Percentiles rank a stretch among this genome's conserved stretches.
phyloP scores from a whole-genome alignment of 345 rosid genomes.

The Dipteronia sinensis region DNA sequence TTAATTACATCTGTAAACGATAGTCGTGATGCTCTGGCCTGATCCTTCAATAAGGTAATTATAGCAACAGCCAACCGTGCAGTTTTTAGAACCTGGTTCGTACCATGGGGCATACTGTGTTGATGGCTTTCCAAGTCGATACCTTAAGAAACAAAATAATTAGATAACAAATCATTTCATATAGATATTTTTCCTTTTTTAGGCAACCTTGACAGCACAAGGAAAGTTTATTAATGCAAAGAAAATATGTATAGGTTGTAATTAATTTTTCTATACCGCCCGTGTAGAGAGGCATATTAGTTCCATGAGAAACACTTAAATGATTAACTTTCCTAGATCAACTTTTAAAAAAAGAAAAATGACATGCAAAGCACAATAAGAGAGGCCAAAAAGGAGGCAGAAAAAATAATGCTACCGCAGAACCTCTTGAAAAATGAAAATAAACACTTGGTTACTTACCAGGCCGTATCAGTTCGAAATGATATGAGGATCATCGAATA shows the following conservation, averaged over 20 bases:
- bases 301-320: too few species aligned
- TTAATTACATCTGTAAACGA: constrained; percentile 59
- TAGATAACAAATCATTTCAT: not conserved
- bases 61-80: constrained; percentile 64
- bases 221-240: not conserved
- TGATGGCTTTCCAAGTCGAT: constrained; percentile 83
- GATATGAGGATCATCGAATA: constrained; percentile 53
- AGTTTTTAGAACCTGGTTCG: constrained; percentile 63
- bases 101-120: constrained; percentile 78
- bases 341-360: not conserved
- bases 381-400: not conserved
- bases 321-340: not conserved
- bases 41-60: constrained; percentile 54
- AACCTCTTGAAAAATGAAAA: constrained; percentile 19
- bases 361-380: not conserved
- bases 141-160: constrained; percentile 47
- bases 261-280: too few species aligned
- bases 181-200: too few species aligned
- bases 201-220: too few species aligned
- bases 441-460: too few species aligned
- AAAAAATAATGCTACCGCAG: not conserved
- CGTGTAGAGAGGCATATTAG: too few species aligned
- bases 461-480: constrained; percentile 72
- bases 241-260: too few species aligned
- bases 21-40: constrained; percentile 55